Conservation (phyloP, 2,329 filamentous ascomycete genomes). For the Phialophora chinensis region DNA sequence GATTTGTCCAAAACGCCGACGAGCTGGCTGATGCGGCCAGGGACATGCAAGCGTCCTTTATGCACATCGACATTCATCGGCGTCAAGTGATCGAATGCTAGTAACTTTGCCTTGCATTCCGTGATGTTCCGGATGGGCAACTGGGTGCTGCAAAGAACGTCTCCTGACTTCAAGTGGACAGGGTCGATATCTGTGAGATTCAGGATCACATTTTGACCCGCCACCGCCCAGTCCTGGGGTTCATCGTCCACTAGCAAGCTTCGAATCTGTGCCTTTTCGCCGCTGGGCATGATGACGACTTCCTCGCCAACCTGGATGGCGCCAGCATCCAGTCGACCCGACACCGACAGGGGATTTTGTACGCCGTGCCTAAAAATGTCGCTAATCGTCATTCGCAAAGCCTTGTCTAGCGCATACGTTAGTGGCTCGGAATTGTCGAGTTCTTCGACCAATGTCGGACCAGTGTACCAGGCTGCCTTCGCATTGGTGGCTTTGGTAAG, state of each 20-base stretch:
- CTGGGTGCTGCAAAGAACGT: constrained; percentile 78
- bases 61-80: constrained; percentile 91
- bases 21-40: constrained; percentile 75
- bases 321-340: constrained; percentile 84
- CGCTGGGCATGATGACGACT: constrained; percentile 78
- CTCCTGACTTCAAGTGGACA: constrained; percentile 79
- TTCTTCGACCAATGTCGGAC: constrained; percentile 78
- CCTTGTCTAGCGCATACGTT: constrained; percentile 72
- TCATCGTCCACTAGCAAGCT: constrained; percentile 77
- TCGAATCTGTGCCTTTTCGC: constrained; percentile 80
- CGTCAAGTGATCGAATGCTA: constrained; percentile 87
- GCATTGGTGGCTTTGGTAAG: constrained; percentile 52
- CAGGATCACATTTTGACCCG: constrained; percentile 86
- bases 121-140: constrained; percentile 73
- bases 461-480: constrained; percentile 77
- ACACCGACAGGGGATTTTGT: constrained; percentile 81
- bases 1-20: constrained; percentile 78
- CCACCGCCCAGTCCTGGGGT: constrained; percentile 81
- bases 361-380: constrained; percentile 83
- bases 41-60: constrained; percentile 78
- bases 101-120: constrained; percentile 78
- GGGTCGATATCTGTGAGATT: constrained; percentile 85
- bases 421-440: constrained; percentile 79
- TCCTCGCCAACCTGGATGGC: constrained; percentile 83
- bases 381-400: constrained; percentile 82